Base-by-base conservation (phyloP, 164 flowering plant species). In the Tetrastigma voinierianum region DNA sequence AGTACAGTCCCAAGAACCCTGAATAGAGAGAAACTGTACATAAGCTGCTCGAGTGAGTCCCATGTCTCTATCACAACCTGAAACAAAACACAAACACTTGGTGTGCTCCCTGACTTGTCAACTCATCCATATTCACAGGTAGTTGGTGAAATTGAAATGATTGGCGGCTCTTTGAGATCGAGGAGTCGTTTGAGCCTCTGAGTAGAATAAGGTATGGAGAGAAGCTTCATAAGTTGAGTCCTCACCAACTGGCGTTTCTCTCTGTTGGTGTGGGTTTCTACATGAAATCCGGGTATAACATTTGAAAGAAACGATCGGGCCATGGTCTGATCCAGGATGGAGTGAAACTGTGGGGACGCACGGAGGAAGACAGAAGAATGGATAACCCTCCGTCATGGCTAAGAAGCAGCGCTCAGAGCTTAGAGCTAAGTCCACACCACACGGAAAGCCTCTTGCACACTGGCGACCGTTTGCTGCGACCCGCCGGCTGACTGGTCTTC, bases 271-370 rank as follows among this genome's bases (percentile, higher is more conserved):
- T n/a, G 3, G 6, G 68, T 19, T 75, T 80, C 82, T 4, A 76
- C 72, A 5, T 77, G 74, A 65, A 72, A 87, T 47, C 76, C 79
- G 3, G 92, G 94, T 80, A 90, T 72, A 25, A 70, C 67, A 63
- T 90, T 90, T 16, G 74, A 65, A 88, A 88, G 83, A 69, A 88
- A 40, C 90, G 88, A 19, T 83, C 90, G 1, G 1, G 83, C 84
- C 96, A 90, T 90, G 40, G 40, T 7, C 6, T 7, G 40, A 4
- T 4, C 40, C 6, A 32, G 40, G 40, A 32, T 32, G n/a, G n/a
- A 32, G 40, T 32, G 40, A 1, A 7, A 32, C 40, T 32, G 40
- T 32, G 40, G 40, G 40, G 40, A 32, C 40, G 40, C 6, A 32
- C 6, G 40, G 40, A 3, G 40, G 40, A 32, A 32, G 40, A 32